These are phyloP conservation scores for Tulasnella sp. DNA, from an alignment of 768 basidiomycete genomes.

Conservation along the genomic window DNA sequence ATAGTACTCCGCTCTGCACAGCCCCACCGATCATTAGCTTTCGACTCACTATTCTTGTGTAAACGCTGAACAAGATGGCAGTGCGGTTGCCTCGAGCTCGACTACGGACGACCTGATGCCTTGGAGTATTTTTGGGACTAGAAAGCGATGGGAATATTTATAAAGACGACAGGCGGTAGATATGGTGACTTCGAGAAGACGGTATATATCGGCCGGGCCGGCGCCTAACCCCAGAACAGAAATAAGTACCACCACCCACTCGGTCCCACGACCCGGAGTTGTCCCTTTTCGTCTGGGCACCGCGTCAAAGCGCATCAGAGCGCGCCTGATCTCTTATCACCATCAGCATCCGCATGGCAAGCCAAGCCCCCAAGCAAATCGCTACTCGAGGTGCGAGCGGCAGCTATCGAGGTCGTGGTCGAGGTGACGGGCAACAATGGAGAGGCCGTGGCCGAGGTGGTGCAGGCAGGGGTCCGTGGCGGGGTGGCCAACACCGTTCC, in stretches of 20 bases:
- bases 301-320: not conserved
- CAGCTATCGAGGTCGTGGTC: not conserved
- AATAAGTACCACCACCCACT: not conserved
- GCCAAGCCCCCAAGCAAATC: not conserved
- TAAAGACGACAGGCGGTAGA: not conserved
- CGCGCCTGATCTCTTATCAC: not conserved
- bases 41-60: not conserved
- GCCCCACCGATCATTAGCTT: not conserved
- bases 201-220: not conserved
- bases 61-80: no score
- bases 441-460: conserved; percentile 2
- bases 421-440: not conserved
- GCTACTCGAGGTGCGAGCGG: not conserved
- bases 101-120: no score
- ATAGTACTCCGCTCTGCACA: not conserved
- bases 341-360: not conserved
- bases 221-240: not conserved
- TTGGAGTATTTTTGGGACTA: no score
- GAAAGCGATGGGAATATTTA: not conserved
- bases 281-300: not conserved
- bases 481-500: not conserved
- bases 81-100: no score
- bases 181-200: not conserved
- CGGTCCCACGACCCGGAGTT: not conserved
- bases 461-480: not conserved